Conservation (phyloP, 495 filamentous ascomycete species). For the Rusavskia elegans region DNA sequence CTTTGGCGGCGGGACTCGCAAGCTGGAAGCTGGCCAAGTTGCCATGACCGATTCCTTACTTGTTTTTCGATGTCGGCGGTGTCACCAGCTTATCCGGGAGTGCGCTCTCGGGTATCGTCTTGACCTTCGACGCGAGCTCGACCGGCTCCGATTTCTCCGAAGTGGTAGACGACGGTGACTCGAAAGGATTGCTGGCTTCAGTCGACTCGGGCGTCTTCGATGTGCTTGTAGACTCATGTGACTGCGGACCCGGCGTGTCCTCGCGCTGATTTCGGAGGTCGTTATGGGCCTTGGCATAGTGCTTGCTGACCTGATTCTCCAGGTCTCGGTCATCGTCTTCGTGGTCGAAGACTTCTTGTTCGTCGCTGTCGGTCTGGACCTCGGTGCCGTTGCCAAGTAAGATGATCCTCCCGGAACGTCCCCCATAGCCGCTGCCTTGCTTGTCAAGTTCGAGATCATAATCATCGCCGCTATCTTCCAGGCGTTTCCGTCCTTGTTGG, state of each 20-base stretch:
- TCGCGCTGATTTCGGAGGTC: conserved; percentile 32
- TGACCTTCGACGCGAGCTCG: conserved; percentile 7
- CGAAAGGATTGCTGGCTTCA: conserved; percentile 21
- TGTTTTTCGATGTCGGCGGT: conserved; percentile 1
- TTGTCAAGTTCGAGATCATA: conserved; percentile 72
- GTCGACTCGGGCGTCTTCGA: conserved; percentile 10
- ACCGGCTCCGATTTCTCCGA: conserved; percentile 19
- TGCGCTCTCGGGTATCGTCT: conserved; percentile 12
- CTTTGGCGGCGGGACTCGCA: neutral
- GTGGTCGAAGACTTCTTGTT: conserved; percentile 84
- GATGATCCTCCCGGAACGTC: conserved; percentile 69
- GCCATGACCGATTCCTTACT: neutral
- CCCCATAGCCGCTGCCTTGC: conserved; percentile 38
- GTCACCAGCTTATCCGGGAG: conserved; percentile 16
- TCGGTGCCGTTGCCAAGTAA: conserved; percentile 89
- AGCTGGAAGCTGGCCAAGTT: neutral
- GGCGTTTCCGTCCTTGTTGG: conserved; percentile 56
- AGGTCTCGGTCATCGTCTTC: conserved; percentile 70
- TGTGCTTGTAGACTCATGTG: conserved; percentile 18
- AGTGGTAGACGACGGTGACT: conserved; percentile 31
- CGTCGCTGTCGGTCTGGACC: conserved; percentile 68
- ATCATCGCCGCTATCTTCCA: conserved; percentile 82
- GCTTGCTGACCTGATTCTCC: conserved; percentile 37
- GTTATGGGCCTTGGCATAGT: conserved; percentile 16
- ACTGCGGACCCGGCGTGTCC: conserved; percentile 41